A percentile compares a stretch with the other conserved stretches of the same genome.
Conservation (phyloP, 495 filamentous ascomycete genomes). For the Trichoderma gamsii region DNA sequence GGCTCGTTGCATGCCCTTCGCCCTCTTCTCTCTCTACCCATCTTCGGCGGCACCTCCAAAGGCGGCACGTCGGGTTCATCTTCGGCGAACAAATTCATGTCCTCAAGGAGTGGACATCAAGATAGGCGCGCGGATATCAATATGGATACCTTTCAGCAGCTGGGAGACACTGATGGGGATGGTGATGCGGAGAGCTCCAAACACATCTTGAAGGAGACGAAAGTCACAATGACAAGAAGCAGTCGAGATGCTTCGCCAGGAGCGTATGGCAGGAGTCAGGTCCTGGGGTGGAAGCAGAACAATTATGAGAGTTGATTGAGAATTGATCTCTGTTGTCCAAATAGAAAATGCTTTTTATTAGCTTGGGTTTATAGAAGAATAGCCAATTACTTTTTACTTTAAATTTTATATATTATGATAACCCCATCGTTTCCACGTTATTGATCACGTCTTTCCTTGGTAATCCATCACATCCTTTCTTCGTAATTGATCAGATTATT, state of each 20-base stretch:
- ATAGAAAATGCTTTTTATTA: too few species aligned
- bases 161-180: neutral
- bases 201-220: slow-evolving; percentile 21
- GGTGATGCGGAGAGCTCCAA: slow-evolving; percentile 19
- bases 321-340: neutral
- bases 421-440: too few species aligned
- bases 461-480: too few species aligned
- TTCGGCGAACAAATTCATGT: slow-evolving; percentile 12
- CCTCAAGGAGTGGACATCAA: slow-evolving; percentile 2
- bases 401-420: too few species aligned
- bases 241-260: neutral
- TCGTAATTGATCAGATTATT: too few species aligned
- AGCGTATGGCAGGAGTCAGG: neutral
- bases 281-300: slow-evolving; percentile 3
- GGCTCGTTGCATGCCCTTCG: slow-evolving; percentile 21
- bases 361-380: too few species aligned
- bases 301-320: neutral
- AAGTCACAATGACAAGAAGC: slow-evolving; percentile 17
- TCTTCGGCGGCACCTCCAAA: slow-evolving; percentile 13
- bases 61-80: neutral
- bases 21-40: slow-evolving; percentile 19
- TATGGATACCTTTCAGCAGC: slow-evolving; percentile 13
- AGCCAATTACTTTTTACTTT: too few species aligned
- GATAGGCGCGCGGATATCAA: slow-evolving; percentile 16
- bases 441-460: too few species aligned